Conservation (phyloP, 148 eudicot genomes). For the Tetragonia tetragonoides region DNA sequence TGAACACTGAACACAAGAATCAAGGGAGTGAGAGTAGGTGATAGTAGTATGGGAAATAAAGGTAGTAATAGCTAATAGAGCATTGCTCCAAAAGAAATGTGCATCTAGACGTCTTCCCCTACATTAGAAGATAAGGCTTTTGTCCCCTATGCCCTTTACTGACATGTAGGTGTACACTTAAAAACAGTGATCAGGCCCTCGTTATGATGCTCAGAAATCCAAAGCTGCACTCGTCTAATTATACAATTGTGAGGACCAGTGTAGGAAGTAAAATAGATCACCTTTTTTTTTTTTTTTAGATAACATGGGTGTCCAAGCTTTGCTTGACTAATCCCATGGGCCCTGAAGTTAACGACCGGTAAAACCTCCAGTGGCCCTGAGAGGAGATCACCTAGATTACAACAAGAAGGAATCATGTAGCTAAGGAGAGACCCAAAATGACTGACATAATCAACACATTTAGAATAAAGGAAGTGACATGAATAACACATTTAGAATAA, state of each 20-base stretch:
- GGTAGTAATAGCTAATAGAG: not conserved
- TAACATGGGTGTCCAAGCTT: no score
- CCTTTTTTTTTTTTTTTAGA: no score
- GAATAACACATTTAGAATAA: no score
- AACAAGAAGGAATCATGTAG: not conserved
- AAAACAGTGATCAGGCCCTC: not conserved
- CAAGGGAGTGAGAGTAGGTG: not conserved
- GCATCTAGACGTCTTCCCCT: not conserved
- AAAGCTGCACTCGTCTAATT: not conserved
- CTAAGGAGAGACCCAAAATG: not conserved
- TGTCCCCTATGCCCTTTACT: not conserved
- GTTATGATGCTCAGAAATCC: not conserved
- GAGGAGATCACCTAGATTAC: not conserved
- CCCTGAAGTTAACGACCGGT: no score
- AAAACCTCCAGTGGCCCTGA: no score
- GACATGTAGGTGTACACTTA: not conserved
- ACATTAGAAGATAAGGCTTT: not conserved
- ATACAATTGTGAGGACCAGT: not conserved
- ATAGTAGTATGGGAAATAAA: not conserved
- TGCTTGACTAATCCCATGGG: no score
- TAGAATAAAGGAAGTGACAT: not conserved
- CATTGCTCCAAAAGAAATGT: not conserved
- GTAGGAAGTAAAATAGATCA: not conserved
- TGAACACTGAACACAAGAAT: not conserved
- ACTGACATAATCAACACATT: not conserved